phyloP scores from a whole-genome alignment of 192 early-diverging fungal species.

The Mortierella claussenii region DNA sequence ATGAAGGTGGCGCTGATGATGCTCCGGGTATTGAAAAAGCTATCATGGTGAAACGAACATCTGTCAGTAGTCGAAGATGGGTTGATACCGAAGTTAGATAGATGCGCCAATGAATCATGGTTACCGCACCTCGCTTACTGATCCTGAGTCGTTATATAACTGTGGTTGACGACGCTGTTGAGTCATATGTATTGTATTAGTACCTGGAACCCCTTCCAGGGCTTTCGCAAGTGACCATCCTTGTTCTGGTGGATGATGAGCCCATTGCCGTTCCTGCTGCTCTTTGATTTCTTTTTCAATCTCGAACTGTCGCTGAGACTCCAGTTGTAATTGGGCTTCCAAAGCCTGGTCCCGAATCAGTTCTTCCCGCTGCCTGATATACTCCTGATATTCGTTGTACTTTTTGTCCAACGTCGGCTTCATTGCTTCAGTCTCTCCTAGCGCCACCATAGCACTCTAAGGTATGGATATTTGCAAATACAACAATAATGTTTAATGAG shows the following conservation, averaged over 20 bases:
- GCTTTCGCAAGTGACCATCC: conserved; percentile 34
- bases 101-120: too few species aligned
- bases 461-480: too few species aligned
- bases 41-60: background rate
- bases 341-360: conserved; percentile 9
- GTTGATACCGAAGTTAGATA: too few species aligned
- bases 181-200: conserved; percentile 29
- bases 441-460: conserved; percentile 13
- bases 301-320: conserved; percentile 1
- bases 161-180: conserved; percentile 18
- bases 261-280: conserved; percentile 16
- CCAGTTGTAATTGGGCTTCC: conserved; percentile 13
- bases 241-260: conserved; percentile 2
- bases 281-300: background rate
- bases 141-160: background rate
- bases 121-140: conserved; percentile 1
- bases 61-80: background rate
- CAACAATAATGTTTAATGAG: background rate
- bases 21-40: conserved; percentile 38
- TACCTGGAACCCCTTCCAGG: conserved; percentile 49
- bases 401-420: conserved; percentile 67
- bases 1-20: conserved; percentile 14
- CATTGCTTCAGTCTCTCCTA: conserved; percentile 64
- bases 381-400: conserved; percentile 60
- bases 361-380: conserved; percentile 46